phyloP scores from a whole-genome alignment of 2,329 filamentous ascomycete genomes.

The Fusarium concolor region DNA sequence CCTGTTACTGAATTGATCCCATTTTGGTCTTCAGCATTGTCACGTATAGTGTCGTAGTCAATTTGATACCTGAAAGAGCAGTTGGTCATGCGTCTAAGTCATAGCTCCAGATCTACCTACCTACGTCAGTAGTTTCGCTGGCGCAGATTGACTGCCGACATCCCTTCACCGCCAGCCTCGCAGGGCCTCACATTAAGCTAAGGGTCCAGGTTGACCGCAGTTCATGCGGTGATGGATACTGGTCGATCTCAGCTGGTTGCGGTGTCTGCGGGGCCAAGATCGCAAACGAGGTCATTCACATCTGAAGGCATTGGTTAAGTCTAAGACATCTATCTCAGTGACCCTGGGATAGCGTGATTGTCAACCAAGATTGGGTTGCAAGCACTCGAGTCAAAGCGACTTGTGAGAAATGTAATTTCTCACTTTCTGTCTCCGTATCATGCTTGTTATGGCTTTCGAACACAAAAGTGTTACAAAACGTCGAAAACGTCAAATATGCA shows the following conservation, averaged over 20 bases:
- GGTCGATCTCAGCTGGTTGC: slow-evolving; percentile 26
- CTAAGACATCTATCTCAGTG: not conserved
- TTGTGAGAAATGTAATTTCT: not conserved
- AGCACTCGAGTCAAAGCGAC: not conserved
- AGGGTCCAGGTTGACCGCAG: slow-evolving; percentile 8
- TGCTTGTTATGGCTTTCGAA: not conserved
- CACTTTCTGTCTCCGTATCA: not conserved
- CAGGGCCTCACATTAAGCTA: not conserved
- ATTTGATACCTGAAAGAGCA: not conserved
- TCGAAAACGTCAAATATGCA: not conserved
- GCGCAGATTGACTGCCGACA: not conserved
- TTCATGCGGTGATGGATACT: slow-evolving; percentile 19
- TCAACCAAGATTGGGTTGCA: not conserved
- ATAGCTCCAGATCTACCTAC: not conserved
- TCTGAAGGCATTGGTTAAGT: not conserved
- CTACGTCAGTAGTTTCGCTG: not conserved
- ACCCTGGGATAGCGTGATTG: slow-evolving; percentile 9
- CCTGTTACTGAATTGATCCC: not conserved
- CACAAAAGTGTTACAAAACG: not conserved
- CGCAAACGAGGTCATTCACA: slow-evolving; percentile 20
- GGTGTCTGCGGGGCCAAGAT: slow-evolving; percentile 16
- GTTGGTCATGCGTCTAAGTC: slow-evolving; percentile 12
- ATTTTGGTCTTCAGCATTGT: not conserved
- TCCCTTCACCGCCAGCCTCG: slow-evolving; percentile 22
- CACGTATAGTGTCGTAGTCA: not conserved